Evolutionary conservation across 305 asterid species (phyloP).

Genomic region (Fraxinus floribunda): DNA sequence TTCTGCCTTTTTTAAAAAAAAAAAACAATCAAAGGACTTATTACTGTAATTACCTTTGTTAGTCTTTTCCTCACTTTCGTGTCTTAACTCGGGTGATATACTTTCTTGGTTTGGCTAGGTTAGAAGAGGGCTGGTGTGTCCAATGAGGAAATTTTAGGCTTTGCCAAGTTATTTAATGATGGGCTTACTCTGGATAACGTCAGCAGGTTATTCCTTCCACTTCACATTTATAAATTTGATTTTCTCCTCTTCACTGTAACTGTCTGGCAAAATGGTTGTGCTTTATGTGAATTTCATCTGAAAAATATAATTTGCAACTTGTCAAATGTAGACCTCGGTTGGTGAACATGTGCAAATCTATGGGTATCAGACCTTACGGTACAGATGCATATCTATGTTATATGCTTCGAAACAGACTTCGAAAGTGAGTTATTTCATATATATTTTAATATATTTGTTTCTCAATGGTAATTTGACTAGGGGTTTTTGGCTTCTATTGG

Average conservation of each 20-base stretch:
- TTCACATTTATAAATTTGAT: slow-evolving; percentile 12
- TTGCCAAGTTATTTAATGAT: slow-evolving; percentile 94
- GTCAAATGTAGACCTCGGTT: slow-evolving; percentile 77
- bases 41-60: slow-evolving; percentile 15
- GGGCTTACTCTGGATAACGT: slow-evolving; percentile 95
- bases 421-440: slow-evolving; percentile 54
- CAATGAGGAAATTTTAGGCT: slow-evolving; percentile 87
- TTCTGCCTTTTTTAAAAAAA: not conserved
- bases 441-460: not conserved
- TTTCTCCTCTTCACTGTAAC: slow-evolving; percentile 9
- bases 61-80: slow-evolving; percentile 7
- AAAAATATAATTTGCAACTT: slow-evolving; percentile 18
- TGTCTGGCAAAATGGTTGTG: slow-evolving; percentile 22
- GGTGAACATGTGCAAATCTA: slow-evolving; percentile 97
- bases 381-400: slow-evolving; percentile 90
- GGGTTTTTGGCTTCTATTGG: slow-evolving; percentile 10
- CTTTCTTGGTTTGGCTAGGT: slow-evolving; percentile 53
- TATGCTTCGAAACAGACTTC: slow-evolving; percentile 87
- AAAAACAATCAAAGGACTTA: slow-evolving; percentile 6
- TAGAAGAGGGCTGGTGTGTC: slow-evolving; percentile 72
- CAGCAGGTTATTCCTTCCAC: slow-evolving; percentile 64
- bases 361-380: slow-evolving; percentile 79
- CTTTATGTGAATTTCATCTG: slow-evolving; percentile 21
- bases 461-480: not conserved
- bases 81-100: slow-evolving; percentile 9